phyloP scores from a whole-genome alignment of 192 early-diverging fungal genomes.

The Coemansia pectinata region DNA sequence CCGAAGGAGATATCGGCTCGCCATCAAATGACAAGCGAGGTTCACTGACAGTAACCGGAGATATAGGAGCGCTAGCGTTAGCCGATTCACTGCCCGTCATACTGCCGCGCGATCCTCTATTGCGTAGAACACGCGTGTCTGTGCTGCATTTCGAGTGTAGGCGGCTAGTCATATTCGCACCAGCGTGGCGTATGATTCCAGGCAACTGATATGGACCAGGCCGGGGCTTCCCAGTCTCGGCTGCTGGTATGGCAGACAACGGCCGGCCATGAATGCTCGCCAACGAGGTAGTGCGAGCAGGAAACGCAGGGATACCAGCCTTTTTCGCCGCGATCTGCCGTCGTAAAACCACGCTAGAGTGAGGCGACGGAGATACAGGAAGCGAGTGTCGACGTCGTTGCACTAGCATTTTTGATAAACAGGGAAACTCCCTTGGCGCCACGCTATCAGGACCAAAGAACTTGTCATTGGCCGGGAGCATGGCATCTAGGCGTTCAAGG shows the following conservation, averaged over 20 bases:
- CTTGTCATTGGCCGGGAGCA: conserved; percentile 20
- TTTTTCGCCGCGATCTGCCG: conserved; percentile 40
- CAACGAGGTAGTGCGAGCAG: conserved; percentile 15
- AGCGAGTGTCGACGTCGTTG: conserved; percentile 22
- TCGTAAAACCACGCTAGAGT: conserved; percentile 22
- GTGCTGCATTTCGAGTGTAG: conserved; percentile 16
- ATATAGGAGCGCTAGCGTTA: conserved; percentile 26
- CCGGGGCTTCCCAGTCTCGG: conserved; percentile 13
- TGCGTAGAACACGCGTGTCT: conserved; percentile 17
- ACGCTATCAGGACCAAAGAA: conserved; percentile 17
- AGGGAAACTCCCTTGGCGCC: conserved; percentile 20
- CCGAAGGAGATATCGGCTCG: conserved; percentile 19
- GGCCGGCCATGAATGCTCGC: conserved; percentile 10
- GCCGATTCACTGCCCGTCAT: conserved; percentile 20
- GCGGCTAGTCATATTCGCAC: conserved; percentile 1
- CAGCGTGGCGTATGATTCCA: conserved; percentile 5
- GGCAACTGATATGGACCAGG: conserved; percentile 28
- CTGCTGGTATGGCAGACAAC: conserved; percentile 19
- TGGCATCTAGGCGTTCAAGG: conserved; percentile 47
- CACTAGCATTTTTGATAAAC: conserved; percentile 18
- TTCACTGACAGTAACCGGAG: conserved; percentile 27
- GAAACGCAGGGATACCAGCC: conserved; percentile 28
- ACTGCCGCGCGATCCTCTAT: conserved; percentile 29
- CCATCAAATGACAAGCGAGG: conserved; percentile 49
- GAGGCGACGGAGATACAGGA: conserved; percentile 17